Percentiles rank a stretch among this genome's conserved stretches.
Evolutionary conservation across 1,284 basidiomycete genomes (phyloP).

Genomic region (Exobasidium rhododendri): DNA sequence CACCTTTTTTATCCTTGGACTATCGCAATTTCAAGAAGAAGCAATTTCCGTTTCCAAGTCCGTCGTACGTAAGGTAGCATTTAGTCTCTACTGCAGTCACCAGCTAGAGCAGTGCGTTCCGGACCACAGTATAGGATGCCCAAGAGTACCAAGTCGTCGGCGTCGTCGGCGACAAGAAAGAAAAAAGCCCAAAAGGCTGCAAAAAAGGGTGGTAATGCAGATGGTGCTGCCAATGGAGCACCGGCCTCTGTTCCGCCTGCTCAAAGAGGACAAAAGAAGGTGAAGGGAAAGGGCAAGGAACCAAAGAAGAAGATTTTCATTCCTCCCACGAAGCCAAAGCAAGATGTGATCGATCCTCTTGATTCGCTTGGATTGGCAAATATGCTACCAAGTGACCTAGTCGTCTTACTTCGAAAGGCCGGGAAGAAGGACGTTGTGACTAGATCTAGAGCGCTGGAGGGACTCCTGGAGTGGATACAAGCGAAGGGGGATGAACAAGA

Average conservation of each 20-base stretch:
- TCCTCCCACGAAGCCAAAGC: slow-evolving; percentile 62
- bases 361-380: slow-evolving; percentile 75
- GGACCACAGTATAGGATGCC: too few relatives aligned
- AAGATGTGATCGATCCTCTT: slow-evolving; percentile 81
- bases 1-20: too few relatives aligned
- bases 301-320: slow-evolving; percentile 50
- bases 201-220: slow-evolving; percentile 36
- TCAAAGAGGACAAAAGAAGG: slow-evolving; percentile 50
- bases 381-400: slow-evolving; percentile 65
- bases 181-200: slow-evolving; percentile 50
- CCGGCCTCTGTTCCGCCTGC: slow-evolving; percentile 27
- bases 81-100: too few relatives aligned
- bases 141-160: slow-evolving; percentile 47
- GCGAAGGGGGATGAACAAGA: slow-evolving; percentile 21
- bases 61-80: too few relatives aligned
- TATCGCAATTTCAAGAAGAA: too few relatives aligned
- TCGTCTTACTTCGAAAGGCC: slow-evolving; percentile 76
- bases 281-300: slow-evolving; percentile 34
- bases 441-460: slow-evolving; percentile 80
- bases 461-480: slow-evolving; percentile 68
- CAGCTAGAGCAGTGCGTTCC: too few relatives aligned
- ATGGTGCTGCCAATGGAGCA: slow-evolving; percentile 17
- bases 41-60: too few relatives aligned
- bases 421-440: slow-evolving; percentile 90
- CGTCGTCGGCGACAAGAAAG: slow-evolving; percentile 51